phyloP scores from a whole-genome alignment of 2,329 filamentous ascomycete genomes.

The Aspergillus sclerotialis region DNA sequence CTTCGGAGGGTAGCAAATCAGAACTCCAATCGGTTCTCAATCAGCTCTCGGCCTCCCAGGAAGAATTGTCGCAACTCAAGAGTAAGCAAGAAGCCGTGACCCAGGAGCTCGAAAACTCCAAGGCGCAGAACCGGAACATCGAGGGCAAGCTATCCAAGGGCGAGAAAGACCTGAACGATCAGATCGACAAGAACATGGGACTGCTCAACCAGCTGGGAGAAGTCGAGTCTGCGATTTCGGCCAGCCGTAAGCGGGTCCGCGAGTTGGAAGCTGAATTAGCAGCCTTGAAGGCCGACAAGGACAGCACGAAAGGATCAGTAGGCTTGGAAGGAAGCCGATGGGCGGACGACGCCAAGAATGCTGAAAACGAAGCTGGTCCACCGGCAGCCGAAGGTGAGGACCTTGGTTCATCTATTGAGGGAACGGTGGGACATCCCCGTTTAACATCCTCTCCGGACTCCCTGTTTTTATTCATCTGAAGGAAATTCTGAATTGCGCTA shows the following conservation, averaged over 20 bases:
- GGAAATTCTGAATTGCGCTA: too few relatives aligned
- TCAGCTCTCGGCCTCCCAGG: constrained; percentile 27
- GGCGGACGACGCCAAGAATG: constrained; percentile 28
- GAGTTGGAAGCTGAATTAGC: constrained; percentile 34
- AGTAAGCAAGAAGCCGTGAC: constrained; percentile 21
- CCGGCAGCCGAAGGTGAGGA: constrained; percentile 39
- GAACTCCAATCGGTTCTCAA: constrained; percentile 60
- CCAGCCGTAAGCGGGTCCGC: constrained; percentile 29
- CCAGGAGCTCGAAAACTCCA: constrained; percentile 25
- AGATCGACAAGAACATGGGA: constrained; percentile 36
- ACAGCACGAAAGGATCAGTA: constrained; percentile 20
- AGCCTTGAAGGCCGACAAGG: constrained; percentile 26
- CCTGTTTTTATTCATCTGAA: constrained; percentile 25
- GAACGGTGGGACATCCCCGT: constrained; percentile 41
- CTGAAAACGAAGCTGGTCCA: constrained; percentile 27
- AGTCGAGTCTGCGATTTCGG: constrained; percentile 28
- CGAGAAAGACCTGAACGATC: constrained; percentile 31
- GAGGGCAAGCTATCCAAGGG: constrained; percentile 26
- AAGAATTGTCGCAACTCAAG: constrained; percentile 26
- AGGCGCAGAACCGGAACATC: constrained; percentile 21
- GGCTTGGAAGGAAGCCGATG: constrained; percentile 36
- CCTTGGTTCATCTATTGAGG: constrained; percentile 41
- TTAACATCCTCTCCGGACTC: constrained; percentile 25
- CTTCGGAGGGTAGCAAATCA: constrained; percentile 66
- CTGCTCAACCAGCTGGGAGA: constrained; percentile 34